A percentile compares a stretch with the other conserved stretches of the same genome.
Evolutionary conservation across 768 basidiomycete genomes (phyloP).

Genomic region (Lentinula lateritia): DNA sequence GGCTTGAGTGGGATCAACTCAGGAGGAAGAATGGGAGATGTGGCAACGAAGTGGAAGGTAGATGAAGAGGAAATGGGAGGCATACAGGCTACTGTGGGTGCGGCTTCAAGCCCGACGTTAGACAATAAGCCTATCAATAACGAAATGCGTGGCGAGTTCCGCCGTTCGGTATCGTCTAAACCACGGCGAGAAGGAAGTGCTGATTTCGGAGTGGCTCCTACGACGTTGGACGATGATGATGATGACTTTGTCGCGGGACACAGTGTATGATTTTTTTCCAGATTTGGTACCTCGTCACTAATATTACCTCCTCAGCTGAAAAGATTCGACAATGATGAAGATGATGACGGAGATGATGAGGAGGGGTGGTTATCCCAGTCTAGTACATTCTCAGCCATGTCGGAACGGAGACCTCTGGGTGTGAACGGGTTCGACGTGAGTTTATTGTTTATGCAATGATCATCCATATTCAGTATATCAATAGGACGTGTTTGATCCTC

Average conservation of each 20-base stretch:
- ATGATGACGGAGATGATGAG: conserved; percentile 66
- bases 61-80: conserved; percentile 10
- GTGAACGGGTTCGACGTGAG: conserved; percentile 55
- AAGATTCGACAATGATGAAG: conserved; percentile 12
- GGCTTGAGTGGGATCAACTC: conserved; percentile 40
- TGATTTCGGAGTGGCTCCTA: conserved; percentile 56
- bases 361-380: conserved; percentile 82
- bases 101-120: not conserved
- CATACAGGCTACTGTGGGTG: not conserved
- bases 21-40: conserved; percentile 12
- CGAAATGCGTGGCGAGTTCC: conserved; percentile 53
- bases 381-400: conserved; percentile 51
- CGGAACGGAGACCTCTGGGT: conserved; percentile 39
- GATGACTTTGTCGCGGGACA: conserved; percentile 36
- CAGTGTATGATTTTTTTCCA: conserved; percentile 28
- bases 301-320: not conserved
- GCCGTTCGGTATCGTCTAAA: conserved; percentile 36
- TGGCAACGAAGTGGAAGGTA: conserved; percentile 1
- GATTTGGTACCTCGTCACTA: not conserved
- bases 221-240: conserved; percentile 33
- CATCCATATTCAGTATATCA: not conserved
- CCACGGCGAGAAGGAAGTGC: conserved; percentile 48
- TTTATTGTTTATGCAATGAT: not conserved
- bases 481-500: conserved; percentile 5
- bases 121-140: not conserved